phyloP scores from a whole-genome alignment of 441 rosid genomes.

The Geranium incanum region DNA sequence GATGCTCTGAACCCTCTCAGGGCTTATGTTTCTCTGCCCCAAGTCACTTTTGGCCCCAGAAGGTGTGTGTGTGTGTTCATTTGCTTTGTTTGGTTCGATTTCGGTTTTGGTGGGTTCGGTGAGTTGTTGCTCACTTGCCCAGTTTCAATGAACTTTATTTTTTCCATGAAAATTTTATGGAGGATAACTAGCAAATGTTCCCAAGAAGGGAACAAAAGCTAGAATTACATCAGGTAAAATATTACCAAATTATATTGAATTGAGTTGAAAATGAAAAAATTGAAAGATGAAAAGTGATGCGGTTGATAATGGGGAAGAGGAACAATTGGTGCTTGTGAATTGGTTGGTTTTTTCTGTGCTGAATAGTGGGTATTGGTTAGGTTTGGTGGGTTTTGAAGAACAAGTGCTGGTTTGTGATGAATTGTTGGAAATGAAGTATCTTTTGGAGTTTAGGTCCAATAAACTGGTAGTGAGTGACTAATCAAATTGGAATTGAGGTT shows the following conservation, averaged over 20 bases:
- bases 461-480: neutral
- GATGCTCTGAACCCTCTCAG: conserved; percentile 76
- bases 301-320: neutral
- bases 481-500: neutral
- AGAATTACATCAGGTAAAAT: too few relatives aligned
- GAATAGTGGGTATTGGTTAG: neutral
- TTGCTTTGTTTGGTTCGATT: neutral
- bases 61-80: conserved; percentile 33
- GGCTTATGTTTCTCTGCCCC: conserved; percentile 70
- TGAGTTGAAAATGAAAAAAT: too few relatives aligned
- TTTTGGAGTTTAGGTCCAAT: neutral
- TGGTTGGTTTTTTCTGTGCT: neutral
- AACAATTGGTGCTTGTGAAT: neutral
- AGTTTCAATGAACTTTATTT: neutral
- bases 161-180: too few relatives aligned
- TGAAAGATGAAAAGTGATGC: too few relatives aligned
- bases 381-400: conserved; percentile 5
- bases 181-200: too few relatives aligned
- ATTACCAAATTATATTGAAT: too few relatives aligned
- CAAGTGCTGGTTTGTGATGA: neutral
- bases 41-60: conserved; percentile 82
- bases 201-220: too few relatives aligned
- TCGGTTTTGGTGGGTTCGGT: neutral
- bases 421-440: neutral
- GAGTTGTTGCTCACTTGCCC: neutral